Evolutionary conservation across 2,329 filamentous ascomycete genomes (phyloP), one percentile per base, ranked within the genome.

Genomic region (Exophiala oligosperma): DNA sequence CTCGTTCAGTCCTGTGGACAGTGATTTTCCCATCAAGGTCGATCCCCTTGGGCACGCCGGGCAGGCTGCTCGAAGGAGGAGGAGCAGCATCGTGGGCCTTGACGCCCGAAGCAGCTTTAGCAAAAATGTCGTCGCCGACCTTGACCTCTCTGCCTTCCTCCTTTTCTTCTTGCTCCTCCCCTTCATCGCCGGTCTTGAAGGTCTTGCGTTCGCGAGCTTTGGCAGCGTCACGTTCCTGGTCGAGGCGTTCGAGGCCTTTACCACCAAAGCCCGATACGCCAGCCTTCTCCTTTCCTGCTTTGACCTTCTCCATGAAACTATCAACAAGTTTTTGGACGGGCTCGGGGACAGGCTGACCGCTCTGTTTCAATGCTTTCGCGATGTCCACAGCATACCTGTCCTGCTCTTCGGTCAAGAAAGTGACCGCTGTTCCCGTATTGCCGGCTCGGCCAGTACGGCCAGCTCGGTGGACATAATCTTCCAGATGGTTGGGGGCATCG

Each of bases 391-490:
- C 89, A 69, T 90, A 97, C 63, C 91, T 91, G 70, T 96, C 92
- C 72, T 99, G 92, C 48, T 95, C 90, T 43, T 91, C 88, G 0
- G 91, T 95, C 58, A 99, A 80, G 70, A 97, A 96, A 0, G 94
- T 99, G 51, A 99, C 90, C 0, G 94, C 94, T 40, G 92, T 96
- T 63, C 94, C 94, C 97, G 94, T 41, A 17, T 62, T 63, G 11
- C 94, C 94, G 52, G 94, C 94, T 72, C 94, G 88, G 54, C 94
- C 94, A 2, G 94, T 99, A 72, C 93, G 86, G 59, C 94, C 94
- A 74, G 97, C 97, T 44, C 94, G 88, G 76, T 99, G 94, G 35
- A 99, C 94, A 69, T 97, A 97, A 71, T 99, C 94, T 74, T 97
- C 93, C 49, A 64, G 50, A 56, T 67, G 64, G 57, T 67, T 67